Conservation (phyloP, 495 filamentous ascomycete genomes). For the Halenospora varia region DNA sequence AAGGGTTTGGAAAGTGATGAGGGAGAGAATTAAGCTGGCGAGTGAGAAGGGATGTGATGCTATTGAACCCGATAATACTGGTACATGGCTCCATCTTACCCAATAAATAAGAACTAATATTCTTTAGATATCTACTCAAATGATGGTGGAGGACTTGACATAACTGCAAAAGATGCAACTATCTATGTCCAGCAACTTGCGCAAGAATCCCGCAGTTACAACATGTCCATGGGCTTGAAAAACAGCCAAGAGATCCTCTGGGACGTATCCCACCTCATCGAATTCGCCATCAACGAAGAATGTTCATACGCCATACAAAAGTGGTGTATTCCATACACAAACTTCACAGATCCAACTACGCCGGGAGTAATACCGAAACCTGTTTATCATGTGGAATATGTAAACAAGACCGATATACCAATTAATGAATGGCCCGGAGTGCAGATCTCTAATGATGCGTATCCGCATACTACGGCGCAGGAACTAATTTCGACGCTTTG, state of each 20-base stretch:
- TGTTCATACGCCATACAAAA: background rate
- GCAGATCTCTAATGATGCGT: background rate
- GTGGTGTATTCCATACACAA: background rate
- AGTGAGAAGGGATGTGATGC: background rate
- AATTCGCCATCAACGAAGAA: background rate
- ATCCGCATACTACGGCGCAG: background rate
- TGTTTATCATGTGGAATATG: background rate
- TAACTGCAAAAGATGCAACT: background rate
- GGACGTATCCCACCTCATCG: background rate
- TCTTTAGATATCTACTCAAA: background rate
- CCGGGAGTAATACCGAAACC: background rate
- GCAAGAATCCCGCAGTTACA: background rate
- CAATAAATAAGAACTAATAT: background rate
- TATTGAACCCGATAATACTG: background rate
- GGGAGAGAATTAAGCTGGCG: background rate
- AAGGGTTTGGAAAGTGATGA: background rate
- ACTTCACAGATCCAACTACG: background rate
- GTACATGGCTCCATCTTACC: background rate
- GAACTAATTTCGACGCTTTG: background rate
- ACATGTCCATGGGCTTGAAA: background rate
- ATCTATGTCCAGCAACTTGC: background rate
- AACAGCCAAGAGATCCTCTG: background rate
- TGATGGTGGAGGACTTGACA: background rate
- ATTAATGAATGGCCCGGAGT: background rate
- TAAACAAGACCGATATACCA: background rate